Evolutionary conservation across 2,329 filamentous ascomycete genomes (phyloP), one percentile per base, ranked within the genome.

Genomic region (Xylariaceae sp.): DNA sequence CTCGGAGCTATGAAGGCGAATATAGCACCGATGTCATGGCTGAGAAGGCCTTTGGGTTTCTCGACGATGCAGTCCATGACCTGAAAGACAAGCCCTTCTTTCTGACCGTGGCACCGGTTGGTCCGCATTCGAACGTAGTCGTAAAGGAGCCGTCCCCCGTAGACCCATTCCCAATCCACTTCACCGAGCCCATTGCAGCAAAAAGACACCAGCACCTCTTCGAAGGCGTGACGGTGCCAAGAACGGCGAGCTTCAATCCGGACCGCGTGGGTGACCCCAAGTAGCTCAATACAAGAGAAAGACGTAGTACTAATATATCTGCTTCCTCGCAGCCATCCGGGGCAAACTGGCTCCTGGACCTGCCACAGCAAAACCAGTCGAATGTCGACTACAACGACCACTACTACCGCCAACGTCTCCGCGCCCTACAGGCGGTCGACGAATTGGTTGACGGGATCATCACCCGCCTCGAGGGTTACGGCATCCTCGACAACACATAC

Each of bases 221-320:
- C 64, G 66, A 75, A 2, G 76, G 80, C 26, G 77, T 74, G 0
- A 78, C 73, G 19, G 78, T 88, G 0, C 86, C 86, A 0, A 73
- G 86, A 8, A 83, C 78, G 0, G 70, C 74, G 0, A 81, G 83
- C 64, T 89, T 89, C 68, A 89, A 90, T 60, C 85, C 86, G 0
- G 75, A 81, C 2, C 70, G 73, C 57, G 79, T 80, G 66, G 36
- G 70, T 64, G 36, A 12, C 22, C 1, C 18, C 16, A 7, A 1
- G 13, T 12, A 22, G 10, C 15, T 6, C 22, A 15, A 42, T 43
- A 15, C 15, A 3, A 19, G 16, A 10, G 9, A 37, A 22, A 2
- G 15, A 41, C 18, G 10, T 22, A 30, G n/a, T 40, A 16, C 51
- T 57, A 48, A 54, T n/a, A 13, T 21, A 34, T 40, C 4, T 30